Evolutionary conservation across 305 asterid genomes (phyloP).

Genomic region (Solanum hybrid): DNA sequence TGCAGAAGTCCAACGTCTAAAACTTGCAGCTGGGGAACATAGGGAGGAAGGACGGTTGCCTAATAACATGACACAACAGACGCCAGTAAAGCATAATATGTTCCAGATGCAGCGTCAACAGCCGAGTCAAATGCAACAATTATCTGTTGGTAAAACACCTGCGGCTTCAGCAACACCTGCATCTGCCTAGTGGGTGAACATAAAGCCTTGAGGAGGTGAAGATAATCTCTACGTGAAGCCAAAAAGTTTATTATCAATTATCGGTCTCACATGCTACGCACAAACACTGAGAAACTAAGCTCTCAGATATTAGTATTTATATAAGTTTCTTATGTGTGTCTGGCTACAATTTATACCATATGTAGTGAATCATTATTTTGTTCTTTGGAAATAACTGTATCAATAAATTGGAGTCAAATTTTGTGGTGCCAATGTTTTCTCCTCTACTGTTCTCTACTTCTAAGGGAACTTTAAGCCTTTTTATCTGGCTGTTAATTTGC

Average conservation of each 20-base stretch:
- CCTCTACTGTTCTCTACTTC: not conserved
- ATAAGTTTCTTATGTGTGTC: not conserved
- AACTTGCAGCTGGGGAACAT: slow-evolving; percentile 49
- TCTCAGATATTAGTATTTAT: not conserved
- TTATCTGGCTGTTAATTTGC: not conserved
- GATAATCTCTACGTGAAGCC: not conserved
- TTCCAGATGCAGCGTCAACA: slow-evolving; percentile 37
- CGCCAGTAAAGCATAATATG: slow-evolving; percentile 43
- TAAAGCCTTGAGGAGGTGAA: not conserved
- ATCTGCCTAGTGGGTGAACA: slow-evolving; percentile 21
- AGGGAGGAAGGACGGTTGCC: slow-evolving; percentile 44
- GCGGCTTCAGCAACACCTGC: slow-evolving; percentile 45
- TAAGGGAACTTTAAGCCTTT: not conserved
- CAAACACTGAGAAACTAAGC: not conserved
- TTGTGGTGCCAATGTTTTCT: not conserved
- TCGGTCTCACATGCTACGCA: not conserved
- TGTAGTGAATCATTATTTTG: slow-evolving; percentile 3
- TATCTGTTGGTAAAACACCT: slow-evolving; percentile 26
- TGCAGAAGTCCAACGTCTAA: slow-evolving; percentile 67
- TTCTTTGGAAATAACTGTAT: not conserved
- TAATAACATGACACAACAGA: slow-evolving; percentile 22
- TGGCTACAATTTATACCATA: not conserved
- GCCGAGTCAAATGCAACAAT: slow-evolving; percentile 35
- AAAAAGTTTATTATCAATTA: not conserved
- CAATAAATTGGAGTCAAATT: slow-evolving; percentile 5